Evolutionary conservation across 345 rosid genomes (phyloP).

Genomic region (Kernera saxatilis): DNA sequence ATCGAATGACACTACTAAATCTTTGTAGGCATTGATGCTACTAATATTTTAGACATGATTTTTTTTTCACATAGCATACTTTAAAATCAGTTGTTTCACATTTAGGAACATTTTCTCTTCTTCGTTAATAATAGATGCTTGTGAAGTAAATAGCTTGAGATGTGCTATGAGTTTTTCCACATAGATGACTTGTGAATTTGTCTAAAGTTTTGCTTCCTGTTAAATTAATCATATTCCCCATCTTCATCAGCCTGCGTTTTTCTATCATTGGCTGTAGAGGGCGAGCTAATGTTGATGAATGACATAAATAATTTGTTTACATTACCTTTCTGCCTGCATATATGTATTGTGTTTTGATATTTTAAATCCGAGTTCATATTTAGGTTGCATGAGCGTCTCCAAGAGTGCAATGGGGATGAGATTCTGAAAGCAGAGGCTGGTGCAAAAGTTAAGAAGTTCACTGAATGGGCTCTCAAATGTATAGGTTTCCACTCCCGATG

Average conservation of each 20-base stretch:
- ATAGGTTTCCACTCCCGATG: slow-evolving; percentile 91
- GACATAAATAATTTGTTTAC: neutral
- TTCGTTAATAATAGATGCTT: neutral
- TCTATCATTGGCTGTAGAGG: too few species aligned
- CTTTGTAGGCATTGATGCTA: neutral
- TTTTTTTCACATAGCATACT: neutral
- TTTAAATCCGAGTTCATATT: neutral
- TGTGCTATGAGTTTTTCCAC: neutral
- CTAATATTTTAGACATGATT: neutral
- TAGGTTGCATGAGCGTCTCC: slow-evolving; percentile 95
- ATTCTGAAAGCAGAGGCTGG: slow-evolving; percentile 92
- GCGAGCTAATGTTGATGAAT: too few species aligned
- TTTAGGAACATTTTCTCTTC: neutral
- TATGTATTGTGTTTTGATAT: neutral
- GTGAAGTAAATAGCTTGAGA: neutral
- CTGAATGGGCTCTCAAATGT: slow-evolving; percentile 96
- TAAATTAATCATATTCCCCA: neutral
- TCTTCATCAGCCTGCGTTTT: too few species aligned
- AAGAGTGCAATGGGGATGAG: slow-evolving; percentile 88
- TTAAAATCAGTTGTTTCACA: neutral
- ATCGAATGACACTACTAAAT: neutral
- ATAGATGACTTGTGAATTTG: neutral
- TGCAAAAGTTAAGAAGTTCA: slow-evolving; percentile 89
- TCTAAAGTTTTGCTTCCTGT: neutral
- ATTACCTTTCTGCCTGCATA: neutral